Evolutionary conservation across 139 green algal genomes (phyloP), one percentile per base, ranked within the genome.

Genomic region (Raphidocelis subcapitata): DNA sequence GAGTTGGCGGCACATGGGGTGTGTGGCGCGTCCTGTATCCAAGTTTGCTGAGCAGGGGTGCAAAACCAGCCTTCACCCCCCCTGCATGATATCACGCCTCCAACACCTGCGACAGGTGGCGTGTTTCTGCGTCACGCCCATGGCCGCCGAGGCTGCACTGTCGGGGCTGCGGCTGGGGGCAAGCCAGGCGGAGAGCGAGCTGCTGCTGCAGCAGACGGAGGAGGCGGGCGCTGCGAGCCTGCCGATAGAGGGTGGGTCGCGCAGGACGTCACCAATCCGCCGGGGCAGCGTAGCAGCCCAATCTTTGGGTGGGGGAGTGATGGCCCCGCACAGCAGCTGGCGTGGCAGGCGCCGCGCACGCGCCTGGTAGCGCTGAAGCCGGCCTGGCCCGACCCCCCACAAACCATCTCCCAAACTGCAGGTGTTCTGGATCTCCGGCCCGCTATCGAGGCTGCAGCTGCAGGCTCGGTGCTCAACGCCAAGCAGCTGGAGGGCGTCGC

Each of bases 401-500:
- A 26, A 61, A 61, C 23, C 52, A 61, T 29, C 15, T 14, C 52
- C 21, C 15, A 61, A 14, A 61, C 37, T 67, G 62, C 59, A 33
- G 77, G 83, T 44, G 73, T 84, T 4, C 80, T 81, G 57, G 88
- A 96, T 70, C 59, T 97, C 28, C 60, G 80, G 3, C 84, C 82
- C 1, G 81, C 85, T 2, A 62, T 92, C 28, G 73, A 82, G 1
- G 91, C 84, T 31, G 76, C 75, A 1, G 65, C 23, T 10, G 37
- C 26, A 14, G 82, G 75, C 12, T 55, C 65, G 21, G 1, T 71
- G 1, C 82, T 95, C 3, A 87, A 85, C 33, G 77, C 83, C 1
- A 52, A 84, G 23, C 89, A 96, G 72, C 71, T 95, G 18, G 79
- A 89, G 44, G 91, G 86, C 0, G 77, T 96, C 5, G 88, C 85